Percentiles rank a stretch among this genome's conserved stretches.
phyloP scores from a whole-genome alignment of 2,329 filamentous ascomycete species.

The Lecanicillium sp. region DNA sequence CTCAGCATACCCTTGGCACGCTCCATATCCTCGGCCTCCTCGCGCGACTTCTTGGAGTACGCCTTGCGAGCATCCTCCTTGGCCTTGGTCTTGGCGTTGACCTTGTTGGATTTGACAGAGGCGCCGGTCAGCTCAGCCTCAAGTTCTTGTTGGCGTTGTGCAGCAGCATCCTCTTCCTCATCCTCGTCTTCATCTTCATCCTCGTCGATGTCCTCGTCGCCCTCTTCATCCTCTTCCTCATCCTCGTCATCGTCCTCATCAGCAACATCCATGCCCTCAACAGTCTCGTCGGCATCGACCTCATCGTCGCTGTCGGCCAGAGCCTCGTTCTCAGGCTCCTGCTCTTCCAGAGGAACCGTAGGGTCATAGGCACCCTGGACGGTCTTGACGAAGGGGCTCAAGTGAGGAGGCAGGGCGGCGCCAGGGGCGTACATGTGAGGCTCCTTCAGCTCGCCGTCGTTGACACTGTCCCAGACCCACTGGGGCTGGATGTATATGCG shows the following conservation, averaged over 20 bases:
- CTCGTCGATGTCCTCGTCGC: slow-evolving; percentile 37
- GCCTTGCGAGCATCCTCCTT: slow-evolving; percentile 67
- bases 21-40: slow-evolving; percentile 83
- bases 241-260: slow-evolving; percentile 41
- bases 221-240: slow-evolving; percentile 39
- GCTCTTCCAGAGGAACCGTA: slow-evolving; percentile 74
- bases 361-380: slow-evolving; percentile 89
- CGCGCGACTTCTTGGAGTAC: slow-evolving; percentile 62
- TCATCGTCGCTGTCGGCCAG: slow-evolving; percentile 55
- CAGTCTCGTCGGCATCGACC: slow-evolving; percentile 40
- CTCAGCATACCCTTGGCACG: slow-evolving; percentile 97
- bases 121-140: slow-evolving; percentile 84
- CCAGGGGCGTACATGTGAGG: slow-evolving; percentile 87
- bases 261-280: slow-evolving; percentile 45
- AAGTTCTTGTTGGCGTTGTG: slow-evolving; percentile 79
- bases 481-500: slow-evolving; percentile 92
- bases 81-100: slow-evolving; percentile 48
- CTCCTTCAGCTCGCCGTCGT: slow-evolving; percentile 81
- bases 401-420: slow-evolving; percentile 81
- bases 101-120: slow-evolving; percentile 44
- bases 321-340: slow-evolving; percentile 81
- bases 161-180: slow-evolving; percentile 54
- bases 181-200: slow-evolving; percentile 32
- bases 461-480: slow-evolving; percentile 97
- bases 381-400: slow-evolving; percentile 91